phyloP scores from a whole-genome alignment of 352 stramenopile species.

The Globisporangium uncinulatum region DNA sequence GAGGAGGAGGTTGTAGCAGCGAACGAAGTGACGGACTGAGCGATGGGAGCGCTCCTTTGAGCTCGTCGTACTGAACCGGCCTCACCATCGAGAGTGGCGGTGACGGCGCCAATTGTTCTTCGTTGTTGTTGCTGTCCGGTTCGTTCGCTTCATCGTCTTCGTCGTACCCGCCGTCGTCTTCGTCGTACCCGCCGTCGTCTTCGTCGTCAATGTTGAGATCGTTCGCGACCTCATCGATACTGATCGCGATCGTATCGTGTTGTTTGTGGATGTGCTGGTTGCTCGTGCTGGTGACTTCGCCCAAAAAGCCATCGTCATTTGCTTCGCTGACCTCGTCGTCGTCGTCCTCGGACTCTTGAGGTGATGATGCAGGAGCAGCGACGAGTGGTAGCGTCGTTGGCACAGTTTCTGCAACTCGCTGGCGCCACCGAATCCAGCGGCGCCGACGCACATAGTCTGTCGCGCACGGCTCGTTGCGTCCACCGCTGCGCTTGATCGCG shows the following conservation, averaged over 20 bases:
- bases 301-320: background rate
- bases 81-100: slow-evolving; percentile 9
- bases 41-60: slow-evolving; percentile 7
- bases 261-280: background rate
- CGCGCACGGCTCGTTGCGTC: slow-evolving; percentile 38
- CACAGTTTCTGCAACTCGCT: slow-evolving; percentile 13
- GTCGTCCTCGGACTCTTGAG: slow-evolving; percentile 1
- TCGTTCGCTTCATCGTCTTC: slow-evolving; percentile 15
- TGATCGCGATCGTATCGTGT: background rate
- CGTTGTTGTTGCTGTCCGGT: slow-evolving; percentile 3
- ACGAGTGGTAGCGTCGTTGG: slow-evolving; percentile 1
- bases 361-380: background rate
- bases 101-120: background rate
- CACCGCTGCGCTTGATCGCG: slow-evolving; percentile 47
- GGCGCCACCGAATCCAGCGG: slow-evolving; percentile 55
- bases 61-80: background rate
- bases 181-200: slow-evolving; percentile 22
- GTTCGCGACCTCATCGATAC: slow-evolving; percentile 4
- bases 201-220: slow-evolving; percentile 22
- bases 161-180: slow-evolving; percentile 23
- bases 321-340: background rate
- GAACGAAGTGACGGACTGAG: slow-evolving; percentile 8
- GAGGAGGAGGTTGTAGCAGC: background rate
- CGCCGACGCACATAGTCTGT: slow-evolving; percentile 69
- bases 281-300: background rate